phyloP scores from a whole-genome alignment of 1,284 basidiomycete species.

The Naganishia sp. region DNA sequence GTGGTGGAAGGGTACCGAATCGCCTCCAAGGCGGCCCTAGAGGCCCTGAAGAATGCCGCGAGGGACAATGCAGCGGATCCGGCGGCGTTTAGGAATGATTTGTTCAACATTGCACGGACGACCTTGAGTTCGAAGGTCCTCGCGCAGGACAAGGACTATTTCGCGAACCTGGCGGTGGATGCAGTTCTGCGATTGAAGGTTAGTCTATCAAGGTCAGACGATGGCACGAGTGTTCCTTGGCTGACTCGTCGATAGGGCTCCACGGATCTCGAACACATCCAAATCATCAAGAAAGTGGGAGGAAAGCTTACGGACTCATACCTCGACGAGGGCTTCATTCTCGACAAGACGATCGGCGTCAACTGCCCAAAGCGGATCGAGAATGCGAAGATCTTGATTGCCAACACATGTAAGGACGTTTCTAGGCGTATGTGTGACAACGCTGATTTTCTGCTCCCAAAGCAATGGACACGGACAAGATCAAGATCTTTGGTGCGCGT shows the following conservation, averaged over 20 bases:
- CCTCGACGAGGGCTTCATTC: constrained; percentile 97
- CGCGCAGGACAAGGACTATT: constrained; percentile 96
- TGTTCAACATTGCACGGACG: constrained; percentile 95
- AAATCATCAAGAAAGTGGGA: constrained; percentile 99
- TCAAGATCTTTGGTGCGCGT: constrained; percentile 97
- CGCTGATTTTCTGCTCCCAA: background rate
- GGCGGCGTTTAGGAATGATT: constrained; percentile 76
- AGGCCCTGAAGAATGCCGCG: constrained; percentile 78
- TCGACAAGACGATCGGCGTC: constrained; percentile 93
- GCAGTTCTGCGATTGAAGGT: constrained; percentile 93
- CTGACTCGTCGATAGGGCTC: constrained; percentile 64
- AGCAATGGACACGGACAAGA: constrained; percentile 99
- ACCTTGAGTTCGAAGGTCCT: constrained; percentile 96
- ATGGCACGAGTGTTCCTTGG: background rate
- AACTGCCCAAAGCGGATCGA: constrained; percentile 94
- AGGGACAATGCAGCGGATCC: constrained; percentile 80
- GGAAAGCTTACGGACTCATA: constrained; percentile 98
- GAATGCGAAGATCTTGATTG: constrained; percentile 94
- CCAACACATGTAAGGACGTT: constrained; percentile 79
- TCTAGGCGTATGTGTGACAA: too few relatives aligned
- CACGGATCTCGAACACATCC: constrained; percentile 96
- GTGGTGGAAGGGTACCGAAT: constrained; percentile 98
- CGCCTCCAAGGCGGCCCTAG: constrained; percentile 81
- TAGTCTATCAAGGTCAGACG: constrained; percentile 3
- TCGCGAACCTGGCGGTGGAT: constrained; percentile 96